Base-by-base conservation (phyloP, 805 yeast species). In the Suhomyces kilbournensis region DNA sequence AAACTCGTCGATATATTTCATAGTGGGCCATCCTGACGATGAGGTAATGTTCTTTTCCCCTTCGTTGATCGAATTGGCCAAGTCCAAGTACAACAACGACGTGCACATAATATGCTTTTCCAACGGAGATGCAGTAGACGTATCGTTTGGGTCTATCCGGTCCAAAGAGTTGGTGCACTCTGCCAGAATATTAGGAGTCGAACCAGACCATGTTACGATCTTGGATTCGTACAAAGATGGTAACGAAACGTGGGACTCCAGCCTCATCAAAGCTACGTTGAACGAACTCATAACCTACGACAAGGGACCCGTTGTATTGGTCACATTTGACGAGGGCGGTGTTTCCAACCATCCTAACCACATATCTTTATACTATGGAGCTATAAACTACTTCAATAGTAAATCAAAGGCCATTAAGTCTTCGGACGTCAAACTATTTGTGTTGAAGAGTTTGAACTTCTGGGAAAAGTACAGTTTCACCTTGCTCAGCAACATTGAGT, bases 21-120 rank as follows among this genome's bases (percentile, higher is more conserved):
- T 93, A 10, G 85, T 91, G 40, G 97, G 97, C 0, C 99, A 94
- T 68, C 99, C 99, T 0, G 99, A 94, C 68, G 99, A 94, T 67
- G 99, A 94, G 69, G 92, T 90, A 48, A 94, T 94, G 99, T 94
- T 94, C 69, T 94, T 94, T 62, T 83, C 90, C 1, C 99, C 99
- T 0, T 75, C 92, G 0, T 57, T 91, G 30, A 66, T 80, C 7
- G 85, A 82, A 56, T 62, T 77, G 48, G 57, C 76, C 8, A 78
- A 79, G 54, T 69, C 77, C 1, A 68, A 75, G 47, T 73, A 80
- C 58, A 65, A 74, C 49, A 86, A 86, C 60, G 57, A 63, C 7
- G 70, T 91, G 14, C 76, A 80, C 38, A 62, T 92, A 10, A 62
- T 90, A 7, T 89, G 96, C 56, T 78, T 90, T 50, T 86, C 96